These are phyloP conservation scores for Dendrobium chrysotoxum DNA, from an alignment of 106 monocot species.

Conservation along the genomic window DNA sequence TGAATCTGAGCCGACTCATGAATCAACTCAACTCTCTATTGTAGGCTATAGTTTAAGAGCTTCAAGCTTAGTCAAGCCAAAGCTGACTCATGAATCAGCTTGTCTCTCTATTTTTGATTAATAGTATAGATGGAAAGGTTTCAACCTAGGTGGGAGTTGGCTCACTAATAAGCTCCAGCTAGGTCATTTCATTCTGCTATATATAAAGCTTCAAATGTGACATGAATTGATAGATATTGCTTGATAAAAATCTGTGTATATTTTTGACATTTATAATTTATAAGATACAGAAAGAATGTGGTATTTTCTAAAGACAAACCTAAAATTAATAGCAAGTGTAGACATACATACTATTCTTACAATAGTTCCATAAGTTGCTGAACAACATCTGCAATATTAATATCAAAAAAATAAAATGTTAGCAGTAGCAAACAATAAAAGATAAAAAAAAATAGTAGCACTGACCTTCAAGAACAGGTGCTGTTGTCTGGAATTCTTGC, in stretches of 20 bases:
- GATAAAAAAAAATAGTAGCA: not conserved
- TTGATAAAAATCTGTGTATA: too few species aligned
- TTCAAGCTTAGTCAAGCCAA: too few species aligned
- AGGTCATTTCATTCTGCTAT: too few species aligned
- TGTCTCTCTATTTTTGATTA: too few species aligned
- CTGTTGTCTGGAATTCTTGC: constrained; percentile 67
- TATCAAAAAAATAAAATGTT: not conserved
- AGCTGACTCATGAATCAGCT: too few species aligned
- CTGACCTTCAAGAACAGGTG: constrained; percentile 65
- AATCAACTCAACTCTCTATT: too few species aligned
- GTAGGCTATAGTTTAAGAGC: too few species aligned
- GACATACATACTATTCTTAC: not conserved
- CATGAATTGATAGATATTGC: not conserved
- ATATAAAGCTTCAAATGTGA: not conserved
- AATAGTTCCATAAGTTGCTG: constrained; percentile 74
- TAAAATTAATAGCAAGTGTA: not conserved
- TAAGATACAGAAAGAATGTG: constrained; percentile 4
- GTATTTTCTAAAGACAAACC: not conserved
- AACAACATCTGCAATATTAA: constrained; percentile 58
- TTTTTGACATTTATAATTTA: not conserved
- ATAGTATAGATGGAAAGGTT: too few species aligned
- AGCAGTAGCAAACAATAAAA: not conserved
- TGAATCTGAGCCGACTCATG: too few species aligned
- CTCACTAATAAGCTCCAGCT: too few species aligned
- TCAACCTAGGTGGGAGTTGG: too few species aligned